Evolutionary conservation across 2,329 filamentous ascomycete genomes (phyloP), one percentile per base, ranked within the genome.

Genomic region (Stagonosporopsis cucurbitacearum): DNA sequence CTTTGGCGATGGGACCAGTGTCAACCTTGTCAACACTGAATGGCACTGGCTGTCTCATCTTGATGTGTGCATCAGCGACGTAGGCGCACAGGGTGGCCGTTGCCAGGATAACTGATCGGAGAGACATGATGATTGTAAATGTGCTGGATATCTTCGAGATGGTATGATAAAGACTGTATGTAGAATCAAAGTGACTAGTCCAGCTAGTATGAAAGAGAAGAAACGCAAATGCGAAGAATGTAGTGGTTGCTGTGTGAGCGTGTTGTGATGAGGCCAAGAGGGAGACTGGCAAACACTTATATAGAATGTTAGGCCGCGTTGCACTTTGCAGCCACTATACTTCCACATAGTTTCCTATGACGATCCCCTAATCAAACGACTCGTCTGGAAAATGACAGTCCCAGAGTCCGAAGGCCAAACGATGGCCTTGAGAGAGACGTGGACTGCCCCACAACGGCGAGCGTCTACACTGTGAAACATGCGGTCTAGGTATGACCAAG

Each of bases 31-130:
- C 78, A 65, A 63, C 78, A 67, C 65, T 86, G 91, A 60, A 76
- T 0, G 91, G 91, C 1, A 81, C 75, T 0, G 94, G 93, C 2
- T 77, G 80, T 46, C 67, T 76, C 83, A 97, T 89, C 35, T 84
- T 79, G 79, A 97, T 88, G 73, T 98, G 94, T 32, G 89, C 90
- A 52, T 84, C 83, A 66, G 81, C 83, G 42, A 84, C 62, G 22
- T 50, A 47, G 22, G 47, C 42, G 48, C 53, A 51, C 22, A 56
- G 36, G 36, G 53, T 23, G 39, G 54, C 54, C 20, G 54, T 45
- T 58, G 84, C 81, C 67, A 91, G 17, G 39, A 80, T 72, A 67
- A 84, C 70, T 57, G 80, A 79, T 71, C 70, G 86, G 85, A 68
- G 75, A 84, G 79, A 78, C 73, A 78, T 77, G 69, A 68, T 82